Evolutionary conservation across 202 grass and related monocot species (phyloP), one percentile per base, ranked within the genome.

Genomic region (Sporobolus alterniflorus): DNA sequence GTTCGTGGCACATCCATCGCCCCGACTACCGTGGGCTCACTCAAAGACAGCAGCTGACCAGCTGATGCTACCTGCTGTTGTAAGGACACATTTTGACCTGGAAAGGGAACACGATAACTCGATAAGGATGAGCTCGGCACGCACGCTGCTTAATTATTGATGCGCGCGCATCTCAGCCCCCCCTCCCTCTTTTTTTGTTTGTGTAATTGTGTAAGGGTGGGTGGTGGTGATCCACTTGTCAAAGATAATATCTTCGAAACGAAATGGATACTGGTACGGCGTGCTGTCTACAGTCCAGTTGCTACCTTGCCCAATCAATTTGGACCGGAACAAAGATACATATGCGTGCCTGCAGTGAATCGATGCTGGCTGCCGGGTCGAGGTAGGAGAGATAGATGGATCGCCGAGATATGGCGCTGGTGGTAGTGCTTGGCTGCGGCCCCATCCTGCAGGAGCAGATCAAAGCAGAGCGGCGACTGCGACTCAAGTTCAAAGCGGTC

Each of bases 41-140:
- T 5, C 44, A 15, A 2, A 31, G 13, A 8, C 60, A 25, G 28
- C 60, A 9, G 14, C 14, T 15, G 56, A 60, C 25, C 20, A 63
- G 28, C 60, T 63, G 36, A 39, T 39, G 60, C 60, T 32, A 63
- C 28, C 18, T 63, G 60, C 29, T 3, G 28, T 47, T 75, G 40
- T 47, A 42, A 39, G 3, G 8, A 16, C 13, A 64, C 36, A 56
- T 68, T 39, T 39, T 50, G 65, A 20, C 69, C 41, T 12, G 69
- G 25, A 51, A 30, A 57, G 43, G 49, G 18, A 12, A 21, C 28
- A 43, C 46, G 57, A 24, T 42, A 82, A 76, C n/a, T n/a, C n/a
- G 88, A 89, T 89, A 77, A 85, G 83, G 83, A 67, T 50, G 56
- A 31, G 40, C 51, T 48, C 81, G 24, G 20, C 18, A 25, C 2